These are phyloP conservation scores for Penicillium rolfsii DNA, from an alignment of 2,329 filamentous ascomycete species.

Conservation along the genomic window DNA sequence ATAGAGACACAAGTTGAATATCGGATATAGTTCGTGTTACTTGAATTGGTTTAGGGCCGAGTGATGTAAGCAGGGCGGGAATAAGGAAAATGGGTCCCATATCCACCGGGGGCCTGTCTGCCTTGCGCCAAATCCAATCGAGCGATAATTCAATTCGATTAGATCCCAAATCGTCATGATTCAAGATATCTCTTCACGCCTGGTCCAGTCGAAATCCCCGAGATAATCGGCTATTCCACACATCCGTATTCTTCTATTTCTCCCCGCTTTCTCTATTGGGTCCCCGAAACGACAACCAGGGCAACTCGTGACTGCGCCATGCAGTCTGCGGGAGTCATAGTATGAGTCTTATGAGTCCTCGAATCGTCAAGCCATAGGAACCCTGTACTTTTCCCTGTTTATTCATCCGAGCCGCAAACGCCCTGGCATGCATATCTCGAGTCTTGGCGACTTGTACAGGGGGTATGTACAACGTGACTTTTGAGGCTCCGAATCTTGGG, in stretches of 20 bases:
- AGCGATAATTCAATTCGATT: neutral
- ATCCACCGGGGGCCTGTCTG: conserved; percentile 15
- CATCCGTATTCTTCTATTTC: neutral
- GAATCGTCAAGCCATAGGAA: neutral
- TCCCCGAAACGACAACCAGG: conserved; percentile 4
- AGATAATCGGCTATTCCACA: neutral
- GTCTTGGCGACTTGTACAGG: neutral
- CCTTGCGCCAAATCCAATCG: conserved; percentile 15
- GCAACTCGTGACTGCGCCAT: conserved; percentile 7
- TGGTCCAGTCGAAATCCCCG: neutral
- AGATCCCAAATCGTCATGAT: neutral
- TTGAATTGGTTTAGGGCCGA: conserved; percentile 16
- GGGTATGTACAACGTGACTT: neutral
- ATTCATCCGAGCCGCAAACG: conserved; percentile 14
- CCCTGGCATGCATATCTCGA: neutral
- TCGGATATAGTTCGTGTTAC: conserved; percentile 25
- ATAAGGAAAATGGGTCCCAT: neutral
- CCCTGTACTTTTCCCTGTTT: neutral
- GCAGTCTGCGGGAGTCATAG: conserved; percentile 8
- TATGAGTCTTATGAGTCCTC: conserved; percentile 3
- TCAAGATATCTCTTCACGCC: neutral
- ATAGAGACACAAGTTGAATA: conserved; percentile 13
- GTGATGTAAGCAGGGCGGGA: conserved; percentile 24
- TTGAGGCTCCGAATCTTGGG: neutral
- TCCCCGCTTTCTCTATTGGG: neutral